Percentiles rank a stretch among this genome's conserved stretches.
Conservation (phyloP, 805 yeast genomes). For the Kuraishia ogatae region DNA sequence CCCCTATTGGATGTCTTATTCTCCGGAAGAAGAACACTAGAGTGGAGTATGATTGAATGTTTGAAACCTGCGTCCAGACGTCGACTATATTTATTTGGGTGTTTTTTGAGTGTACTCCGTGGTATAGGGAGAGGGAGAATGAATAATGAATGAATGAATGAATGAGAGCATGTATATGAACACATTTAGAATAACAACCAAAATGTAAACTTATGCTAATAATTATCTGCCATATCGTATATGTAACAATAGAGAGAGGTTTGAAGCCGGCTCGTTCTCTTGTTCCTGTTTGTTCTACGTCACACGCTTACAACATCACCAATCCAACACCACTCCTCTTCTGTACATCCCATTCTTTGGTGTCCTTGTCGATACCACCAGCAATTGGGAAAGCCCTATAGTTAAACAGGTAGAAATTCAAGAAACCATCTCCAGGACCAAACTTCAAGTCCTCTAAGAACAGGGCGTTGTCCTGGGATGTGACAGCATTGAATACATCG, state of each 20-base stretch:
- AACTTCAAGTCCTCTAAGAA: slow-evolving; percentile 80
- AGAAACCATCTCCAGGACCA: slow-evolving; percentile 88
- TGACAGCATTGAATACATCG: slow-evolving; percentile 91
- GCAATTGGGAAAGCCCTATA: slow-evolving; percentile 72
- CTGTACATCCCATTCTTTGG: slow-evolving; percentile 42
- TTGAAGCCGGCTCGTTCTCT: too few species aligned
- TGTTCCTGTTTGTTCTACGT: not conserved
- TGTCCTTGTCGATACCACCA: slow-evolving; percentile 65
- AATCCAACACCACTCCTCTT: slow-evolving; percentile 81
- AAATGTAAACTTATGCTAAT: not conserved
- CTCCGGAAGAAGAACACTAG: slow-evolving; percentile 13
- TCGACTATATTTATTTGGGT: not conserved
- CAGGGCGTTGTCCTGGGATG: slow-evolving; percentile 82
- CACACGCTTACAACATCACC: slow-evolving; percentile 52
- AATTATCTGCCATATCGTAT: too few species aligned
- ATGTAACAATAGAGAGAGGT: not conserved
- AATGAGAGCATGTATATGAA: too few species aligned
- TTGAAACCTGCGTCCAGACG: too few species aligned
- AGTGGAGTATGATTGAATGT: slow-evolving; percentile 13
- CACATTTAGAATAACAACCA: too few species aligned
- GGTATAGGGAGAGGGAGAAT: too few species aligned
- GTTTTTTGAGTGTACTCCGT: too few species aligned
- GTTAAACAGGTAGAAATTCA: slow-evolving; percentile 88
- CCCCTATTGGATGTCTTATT: slow-evolving; percentile 5
- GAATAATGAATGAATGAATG: too few species aligned